These are phyloP conservation scores for Symbiodinium natans DNA, from an alignment of 73 alveolate genomes.

Conservation along the genomic window DNA sequence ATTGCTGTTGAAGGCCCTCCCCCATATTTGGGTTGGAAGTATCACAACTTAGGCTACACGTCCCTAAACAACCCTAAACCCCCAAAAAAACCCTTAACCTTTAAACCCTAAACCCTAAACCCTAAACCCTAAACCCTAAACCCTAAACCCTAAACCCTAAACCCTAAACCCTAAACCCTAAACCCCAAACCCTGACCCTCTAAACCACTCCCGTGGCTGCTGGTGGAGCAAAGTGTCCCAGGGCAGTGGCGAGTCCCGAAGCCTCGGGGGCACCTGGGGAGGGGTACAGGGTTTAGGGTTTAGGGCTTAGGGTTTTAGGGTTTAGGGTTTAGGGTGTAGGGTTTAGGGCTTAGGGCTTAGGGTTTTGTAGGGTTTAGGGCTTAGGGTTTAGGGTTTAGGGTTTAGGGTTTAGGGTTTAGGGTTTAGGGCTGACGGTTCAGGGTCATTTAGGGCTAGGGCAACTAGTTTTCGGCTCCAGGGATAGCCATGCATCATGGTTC, in stretches of 20 bases:
- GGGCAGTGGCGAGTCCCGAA: slow-evolving; percentile 57
- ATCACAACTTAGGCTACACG: background rate
- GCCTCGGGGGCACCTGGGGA: slow-evolving; percentile 19
- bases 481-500: too few species aligned
- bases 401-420: background rate
- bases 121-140: background rate
- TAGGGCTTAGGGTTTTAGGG: background rate
- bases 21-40: too few species aligned
- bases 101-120: too few species aligned
- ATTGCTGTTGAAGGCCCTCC: too few species aligned
- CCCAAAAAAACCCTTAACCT: background rate
- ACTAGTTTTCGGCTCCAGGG: too few species aligned
- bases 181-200: background rate
- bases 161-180: background rate
- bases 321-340: background rate
- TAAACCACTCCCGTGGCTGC: background rate
- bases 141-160: background rate
- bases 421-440: background rate
- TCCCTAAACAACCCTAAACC: background rate
- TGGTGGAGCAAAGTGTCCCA: slow-evolving; percentile 19
- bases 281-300: background rate
- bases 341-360: background rate
- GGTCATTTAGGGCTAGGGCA: too few species aligned
- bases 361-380: background rate
- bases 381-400: background rate